Evolutionary conservation across 2,329 filamentous ascomycete genomes (phyloP).

Genomic region (Tolypocladium album): DNA sequence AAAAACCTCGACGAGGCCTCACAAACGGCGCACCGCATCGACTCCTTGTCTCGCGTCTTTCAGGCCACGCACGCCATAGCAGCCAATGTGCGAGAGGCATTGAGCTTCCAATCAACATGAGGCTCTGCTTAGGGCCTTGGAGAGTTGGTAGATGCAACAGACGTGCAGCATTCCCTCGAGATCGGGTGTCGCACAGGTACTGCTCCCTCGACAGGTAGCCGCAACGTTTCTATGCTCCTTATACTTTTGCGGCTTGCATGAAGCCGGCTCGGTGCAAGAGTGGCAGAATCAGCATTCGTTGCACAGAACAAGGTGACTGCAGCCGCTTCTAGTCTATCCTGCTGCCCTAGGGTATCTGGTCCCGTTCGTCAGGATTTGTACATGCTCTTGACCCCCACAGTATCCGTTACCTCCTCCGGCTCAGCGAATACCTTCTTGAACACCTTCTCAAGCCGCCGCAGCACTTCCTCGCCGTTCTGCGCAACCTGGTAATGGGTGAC

Average conservation of each 20-base stretch:
- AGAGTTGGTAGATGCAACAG: not conserved
- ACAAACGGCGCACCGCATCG: not conserved
- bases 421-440: constrained; percentile 30
- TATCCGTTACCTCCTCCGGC: not conserved
- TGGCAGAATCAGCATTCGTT: not conserved
- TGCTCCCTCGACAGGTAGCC: not conserved
- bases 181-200: not conserved
- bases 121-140: not conserved
- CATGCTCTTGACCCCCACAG: not conserved
- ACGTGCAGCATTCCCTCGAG: not conserved
- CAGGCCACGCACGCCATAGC: not conserved
- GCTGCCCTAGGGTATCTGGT: no score
- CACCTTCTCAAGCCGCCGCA: constrained; percentile 43
- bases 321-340: not conserved
- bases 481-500: constrained; percentile 52
- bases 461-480: constrained; percentile 45
- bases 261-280: not conserved
- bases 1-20: not conserved
- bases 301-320: not conserved
- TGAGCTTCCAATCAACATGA: not conserved
- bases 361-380: not conserved
- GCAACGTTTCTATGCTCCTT: not conserved
- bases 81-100: not conserved
- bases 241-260: not conserved
- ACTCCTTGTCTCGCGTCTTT: not conserved